Evolutionary conservation across 192 early-diverging fungal species (phyloP).

Genomic region (Haplosporangium gracile): DNA sequence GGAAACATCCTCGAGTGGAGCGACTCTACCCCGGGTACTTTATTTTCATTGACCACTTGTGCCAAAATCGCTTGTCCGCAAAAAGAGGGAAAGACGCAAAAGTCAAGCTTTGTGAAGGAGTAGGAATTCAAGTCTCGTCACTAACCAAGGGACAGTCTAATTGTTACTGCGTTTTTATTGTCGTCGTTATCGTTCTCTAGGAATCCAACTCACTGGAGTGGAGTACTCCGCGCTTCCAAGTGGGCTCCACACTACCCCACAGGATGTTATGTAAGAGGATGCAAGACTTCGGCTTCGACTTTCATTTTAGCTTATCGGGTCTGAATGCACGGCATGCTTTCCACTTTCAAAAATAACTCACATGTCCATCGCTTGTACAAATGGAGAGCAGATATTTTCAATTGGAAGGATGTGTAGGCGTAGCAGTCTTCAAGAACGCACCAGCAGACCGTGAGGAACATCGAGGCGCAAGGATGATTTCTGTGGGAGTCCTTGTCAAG

Average conservation of each 20-base stretch:
- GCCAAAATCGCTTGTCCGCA: not conserved
- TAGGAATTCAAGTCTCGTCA: not conserved
- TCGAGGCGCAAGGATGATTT: conserved; percentile 67
- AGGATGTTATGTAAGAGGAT: conserved; percentile 65
- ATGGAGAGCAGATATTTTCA: conserved; percentile 61
- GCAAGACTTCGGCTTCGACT: not conserved
- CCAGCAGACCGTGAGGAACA: conserved; percentile 45
- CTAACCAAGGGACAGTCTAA: not conserved
- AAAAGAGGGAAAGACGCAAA: not conserved
- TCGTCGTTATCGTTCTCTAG: conserved; percentile 24
- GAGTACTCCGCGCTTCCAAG: conserved; percentile 70
- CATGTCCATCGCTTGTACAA: not conserved
- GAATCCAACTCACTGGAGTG: conserved; percentile 59
- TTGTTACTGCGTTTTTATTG: not conserved
- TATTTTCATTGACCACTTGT: not conserved
- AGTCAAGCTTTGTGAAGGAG: not conserved
- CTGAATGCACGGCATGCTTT: not conserved
- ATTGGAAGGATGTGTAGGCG: conserved; percentile 52
- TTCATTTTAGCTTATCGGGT: not conserved
- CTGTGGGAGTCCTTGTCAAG: conserved; percentile 63
- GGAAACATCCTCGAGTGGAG: conserved; percentile 72
- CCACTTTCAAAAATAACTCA: not conserved
- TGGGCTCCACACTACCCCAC: conserved; percentile 62
- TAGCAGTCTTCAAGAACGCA: conserved; percentile 62
- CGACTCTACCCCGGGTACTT: conserved; percentile 47